These are phyloP conservation scores for Microbotryum scabiosae DNA, from an alignment of 1,284 basidiomycete species.

Conservation along the genomic window DNA sequence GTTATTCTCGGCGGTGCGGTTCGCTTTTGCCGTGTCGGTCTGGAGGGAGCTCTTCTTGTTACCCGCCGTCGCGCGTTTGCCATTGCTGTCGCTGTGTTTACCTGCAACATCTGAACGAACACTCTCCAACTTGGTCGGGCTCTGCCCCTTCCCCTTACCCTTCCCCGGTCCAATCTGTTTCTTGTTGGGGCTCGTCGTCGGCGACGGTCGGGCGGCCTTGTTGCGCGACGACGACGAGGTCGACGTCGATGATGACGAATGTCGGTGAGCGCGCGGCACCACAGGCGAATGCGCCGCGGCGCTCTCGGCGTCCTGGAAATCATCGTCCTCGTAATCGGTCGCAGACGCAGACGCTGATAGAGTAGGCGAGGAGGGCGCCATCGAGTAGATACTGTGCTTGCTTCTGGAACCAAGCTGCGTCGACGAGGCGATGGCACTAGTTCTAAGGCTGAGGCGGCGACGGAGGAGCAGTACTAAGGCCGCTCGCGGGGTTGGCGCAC, in stretches of 20 bases:
- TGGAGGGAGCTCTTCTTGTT: too few relatives aligned
- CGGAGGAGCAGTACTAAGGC: too few relatives aligned
- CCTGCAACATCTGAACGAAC: too few relatives aligned
- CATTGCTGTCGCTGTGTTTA: too few relatives aligned
- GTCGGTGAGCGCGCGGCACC: not conserved
- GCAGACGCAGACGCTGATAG: constrained; percentile 1
- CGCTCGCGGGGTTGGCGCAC: not conserved
- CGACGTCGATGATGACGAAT: not conserved
- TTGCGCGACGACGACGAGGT: not conserved
- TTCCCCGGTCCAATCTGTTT: not conserved
- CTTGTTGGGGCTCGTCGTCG: not conserved
- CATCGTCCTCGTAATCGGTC: constrained; percentile 9
- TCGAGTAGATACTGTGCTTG: not conserved
- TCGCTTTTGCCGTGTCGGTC: too few relatives aligned
- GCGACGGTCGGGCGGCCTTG: not conserved
- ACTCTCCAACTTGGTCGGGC: not conserved
- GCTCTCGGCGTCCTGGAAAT: constrained; percentile 10
- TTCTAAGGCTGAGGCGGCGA: too few relatives aligned
- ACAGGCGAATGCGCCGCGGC: not conserved
- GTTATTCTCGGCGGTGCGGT: too few relatives aligned
- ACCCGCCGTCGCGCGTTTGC: too few relatives aligned
- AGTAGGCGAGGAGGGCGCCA: constrained; percentile 2
- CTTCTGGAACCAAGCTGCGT: not conserved
- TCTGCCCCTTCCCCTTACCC: not conserved
- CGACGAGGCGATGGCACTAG: too few relatives aligned